phyloP scores from a whole-genome alignment of 75 land plant species.

The Chamaecyparis obtusa region DNA sequence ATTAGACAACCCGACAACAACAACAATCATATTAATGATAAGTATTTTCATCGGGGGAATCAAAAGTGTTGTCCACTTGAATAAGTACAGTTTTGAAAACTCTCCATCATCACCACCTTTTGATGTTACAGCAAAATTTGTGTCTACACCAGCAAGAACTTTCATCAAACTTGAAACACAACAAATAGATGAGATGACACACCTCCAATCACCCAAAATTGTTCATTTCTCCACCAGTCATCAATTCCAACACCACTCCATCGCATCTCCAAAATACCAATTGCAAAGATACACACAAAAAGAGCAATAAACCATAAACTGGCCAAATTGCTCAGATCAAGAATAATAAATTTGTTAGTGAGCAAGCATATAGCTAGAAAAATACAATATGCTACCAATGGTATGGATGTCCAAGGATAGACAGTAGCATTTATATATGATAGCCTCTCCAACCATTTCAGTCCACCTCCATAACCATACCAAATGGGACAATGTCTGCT shows the following conservation, averaged over 20 bases:
- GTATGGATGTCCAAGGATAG: constrained; percentile 70
- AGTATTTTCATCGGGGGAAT: constrained; percentile 64
- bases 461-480: constrained; percentile 70
- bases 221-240: constrained; percentile 90
- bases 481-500: constrained; percentile 81
- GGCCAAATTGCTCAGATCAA: constrained; percentile 70
- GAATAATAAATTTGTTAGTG: constrained; percentile 65
- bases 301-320: constrained; percentile 64
- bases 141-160: constrained; percentile 73
- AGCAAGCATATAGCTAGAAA: constrained; percentile 77
- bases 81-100: constrained; percentile 66
- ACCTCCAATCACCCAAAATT: constrained; percentile 89
- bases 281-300: constrained; percentile 67
- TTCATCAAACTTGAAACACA: constrained; percentile 73
- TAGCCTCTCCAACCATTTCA: constrained; percentile 60
- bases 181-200: constrained; percentile 79
- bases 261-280: constrained; percentile 74
- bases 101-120: constrained; percentile 63
- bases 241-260: constrained; percentile 80
- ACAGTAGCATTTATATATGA: constrained; percentile 68
- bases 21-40: constrained; percentile 66
- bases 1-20: constrained; percentile 63
- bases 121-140: constrained; percentile 77
- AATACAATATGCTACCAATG: constrained; percentile 62
- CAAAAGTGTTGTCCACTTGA: constrained; percentile 72